Percentiles rank a stretch among this genome's conserved stretches.
Evolutionary conservation across 768 basidiomycete species (phyloP).

Genomic region (Boletus rufocinnamomeus): DNA sequence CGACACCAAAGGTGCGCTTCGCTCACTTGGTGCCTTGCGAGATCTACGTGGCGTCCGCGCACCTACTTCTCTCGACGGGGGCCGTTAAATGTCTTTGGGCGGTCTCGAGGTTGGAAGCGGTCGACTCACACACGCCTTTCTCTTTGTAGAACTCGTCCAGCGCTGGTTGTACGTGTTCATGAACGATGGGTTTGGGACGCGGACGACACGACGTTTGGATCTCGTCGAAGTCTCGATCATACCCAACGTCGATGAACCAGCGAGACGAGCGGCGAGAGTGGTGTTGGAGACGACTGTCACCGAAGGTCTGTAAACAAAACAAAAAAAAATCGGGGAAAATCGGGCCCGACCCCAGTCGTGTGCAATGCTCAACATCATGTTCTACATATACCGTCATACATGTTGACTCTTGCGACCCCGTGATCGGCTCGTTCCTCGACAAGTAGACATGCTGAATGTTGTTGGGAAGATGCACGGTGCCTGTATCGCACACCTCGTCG

Average conservation of each 20-base stretch:
- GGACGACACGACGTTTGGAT: constrained; percentile 14
- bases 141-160: constrained; percentile 35
- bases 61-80: background rate
- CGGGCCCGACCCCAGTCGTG: background rate
- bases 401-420: background rate
- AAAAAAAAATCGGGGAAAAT: background rate
- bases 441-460: constrained; percentile 46
- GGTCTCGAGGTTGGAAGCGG: background rate
- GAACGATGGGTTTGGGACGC: constrained; percentile 23
- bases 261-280: constrained; percentile 40
- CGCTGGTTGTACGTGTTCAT: constrained; percentile 41
- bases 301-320: constrained; percentile 38
- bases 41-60: too few relatives aligned
- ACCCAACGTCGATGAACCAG: constrained; percentile 38
- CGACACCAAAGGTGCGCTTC: constrained; percentile 24
- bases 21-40: background rate
- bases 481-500: constrained; percentile 46
- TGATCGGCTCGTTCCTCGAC: background rate
- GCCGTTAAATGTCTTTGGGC: too few relatives aligned
- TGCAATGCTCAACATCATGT: background rate
- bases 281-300: constrained; percentile 46
- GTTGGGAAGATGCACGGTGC: constrained; percentile 43
- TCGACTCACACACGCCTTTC: background rate
- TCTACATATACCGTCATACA: background rate
- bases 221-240: constrained; percentile 43